phyloP scores from a whole-genome alignment of 2,329 filamentous ascomycete species.

The Fusarium succisae region DNA sequence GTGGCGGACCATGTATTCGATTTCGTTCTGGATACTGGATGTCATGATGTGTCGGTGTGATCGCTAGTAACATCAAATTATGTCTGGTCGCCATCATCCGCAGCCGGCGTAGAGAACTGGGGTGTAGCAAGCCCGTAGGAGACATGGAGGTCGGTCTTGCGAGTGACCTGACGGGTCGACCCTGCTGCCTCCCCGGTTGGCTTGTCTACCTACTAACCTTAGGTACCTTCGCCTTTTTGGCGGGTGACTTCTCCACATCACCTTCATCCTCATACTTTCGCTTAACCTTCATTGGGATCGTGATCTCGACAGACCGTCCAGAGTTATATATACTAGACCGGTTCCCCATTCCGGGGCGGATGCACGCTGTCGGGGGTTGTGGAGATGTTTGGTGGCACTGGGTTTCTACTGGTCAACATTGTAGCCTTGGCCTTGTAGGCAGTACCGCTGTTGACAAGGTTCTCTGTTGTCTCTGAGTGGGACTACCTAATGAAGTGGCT shows the following conservation, averaged over 20 bases:
- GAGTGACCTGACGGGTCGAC: too few relatives aligned
- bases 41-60: not conserved
- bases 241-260: too few relatives aligned
- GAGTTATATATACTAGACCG: not conserved
- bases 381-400: not conserved
- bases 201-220: too few relatives aligned
- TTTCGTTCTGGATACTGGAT: not conserved
- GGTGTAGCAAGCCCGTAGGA: not conserved
- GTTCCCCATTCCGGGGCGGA: not conserved
- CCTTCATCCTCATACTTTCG: too few relatives aligned
- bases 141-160: slow-evolving; percentile 5
- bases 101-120: fast-evolving
- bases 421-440: not conserved
- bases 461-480: not conserved
- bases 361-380: not conserved
- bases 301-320: not conserved
- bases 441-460: not conserved
- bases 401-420: too few relatives aligned
- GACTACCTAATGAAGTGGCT: not conserved
- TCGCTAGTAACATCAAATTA: too few relatives aligned
- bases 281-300: not conserved
- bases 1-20: not conserved
- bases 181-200: too few relatives aligned
- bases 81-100: not conserved
- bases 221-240: too few relatives aligned